phyloP scores from a whole-genome alignment of 768 basidiomycete genomes.

The Boletus subcaerulescens region DNA sequence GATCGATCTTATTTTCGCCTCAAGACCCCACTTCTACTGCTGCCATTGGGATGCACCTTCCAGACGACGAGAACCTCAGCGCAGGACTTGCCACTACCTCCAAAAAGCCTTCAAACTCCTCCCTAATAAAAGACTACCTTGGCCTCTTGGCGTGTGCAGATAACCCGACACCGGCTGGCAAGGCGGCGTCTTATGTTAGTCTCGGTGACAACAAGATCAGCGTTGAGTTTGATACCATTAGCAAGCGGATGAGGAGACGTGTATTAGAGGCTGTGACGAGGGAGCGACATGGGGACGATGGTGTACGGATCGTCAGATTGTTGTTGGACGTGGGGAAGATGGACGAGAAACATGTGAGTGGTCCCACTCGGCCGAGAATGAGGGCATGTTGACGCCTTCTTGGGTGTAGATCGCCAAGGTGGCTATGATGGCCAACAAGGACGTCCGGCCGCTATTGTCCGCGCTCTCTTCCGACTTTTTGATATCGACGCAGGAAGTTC shows the following conservation, averaged over 20 bases:
- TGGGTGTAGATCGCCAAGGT: constrained; percentile 81
- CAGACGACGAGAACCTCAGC: constrained; percentile 60
- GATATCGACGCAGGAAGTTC: constrained; percentile 90
- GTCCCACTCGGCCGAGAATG: not conserved
- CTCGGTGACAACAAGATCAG: constrained; percentile 68
- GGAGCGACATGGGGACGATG: constrained; percentile 81
- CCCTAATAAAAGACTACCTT: constrained; percentile 76
- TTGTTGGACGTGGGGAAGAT: constrained; percentile 83
- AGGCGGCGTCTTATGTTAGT: constrained; percentile 68
- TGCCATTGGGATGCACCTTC: constrained; percentile 59
- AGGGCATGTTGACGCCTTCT: not conserved
- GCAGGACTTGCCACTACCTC: constrained; percentile 56
- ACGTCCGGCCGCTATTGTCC: constrained; percentile 77
- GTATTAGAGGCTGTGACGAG: constrained; percentile 76
- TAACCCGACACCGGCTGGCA: constrained; percentile 74
- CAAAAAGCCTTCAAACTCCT: constrained; percentile 52
- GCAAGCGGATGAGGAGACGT: constrained; percentile 60
- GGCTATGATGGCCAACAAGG: constrained; percentile 89
- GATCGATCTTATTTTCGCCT: not conserved
- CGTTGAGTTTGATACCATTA: constrained; percentile 76
- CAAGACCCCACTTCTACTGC: constrained; percentile 66
- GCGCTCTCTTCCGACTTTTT: constrained; percentile 77
- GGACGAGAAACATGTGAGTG: constrained; percentile 86
- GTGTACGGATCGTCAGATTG: constrained; percentile 77
- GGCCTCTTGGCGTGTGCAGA: constrained; percentile 77